These are phyloP conservation scores for Fusarium guadeloupense DNA, from an alignment of 2,329 filamentous ascomycete genomes.

Conservation along the genomic window DNA sequence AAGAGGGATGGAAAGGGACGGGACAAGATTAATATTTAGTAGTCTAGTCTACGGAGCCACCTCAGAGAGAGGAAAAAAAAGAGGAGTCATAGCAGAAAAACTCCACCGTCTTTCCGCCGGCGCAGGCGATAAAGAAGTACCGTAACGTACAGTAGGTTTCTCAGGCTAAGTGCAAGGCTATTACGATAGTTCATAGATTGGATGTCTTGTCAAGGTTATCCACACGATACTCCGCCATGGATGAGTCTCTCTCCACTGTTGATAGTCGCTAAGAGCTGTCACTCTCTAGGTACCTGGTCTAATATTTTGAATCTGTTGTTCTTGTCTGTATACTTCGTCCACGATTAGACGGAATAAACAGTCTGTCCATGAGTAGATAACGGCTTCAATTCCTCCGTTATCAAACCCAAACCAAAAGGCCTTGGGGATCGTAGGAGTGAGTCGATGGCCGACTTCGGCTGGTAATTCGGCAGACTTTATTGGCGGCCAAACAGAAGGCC, in stretches of 20 bases:
- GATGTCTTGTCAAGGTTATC: slow-evolving; percentile 33
- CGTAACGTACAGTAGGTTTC: not conserved
- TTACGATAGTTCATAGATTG: slow-evolving; percentile 5
- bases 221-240: slow-evolving; percentile 36
- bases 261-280: not conserved
- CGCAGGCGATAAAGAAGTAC: slow-evolving; percentile 27
- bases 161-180: slow-evolving; percentile 34
- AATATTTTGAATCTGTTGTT: not conserved
- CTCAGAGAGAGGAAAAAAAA: slow-evolving; percentile 28
- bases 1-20: slow-evolving; percentile 17
- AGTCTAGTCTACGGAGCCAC: no score
- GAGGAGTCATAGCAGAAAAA: slow-evolving; percentile 35
- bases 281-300: not conserved
- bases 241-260: slow-evolving; percentile 25
- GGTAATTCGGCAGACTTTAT: slow-evolving; percentile 36
- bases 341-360: slow-evolving; percentile 7
- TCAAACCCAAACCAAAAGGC: slow-evolving; percentile 14
- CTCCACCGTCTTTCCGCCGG: slow-evolving; percentile 36
- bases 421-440: slow-evolving; percentile 14
- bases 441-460: slow-evolving; percentile 41
- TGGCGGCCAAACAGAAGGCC: slow-evolving; percentile 27
- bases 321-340: not conserved
- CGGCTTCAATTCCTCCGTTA: not conserved
- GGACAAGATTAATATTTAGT: slow-evolving; percentile 37
- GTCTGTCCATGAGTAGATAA: slow-evolving; percentile 15